Conservation (phyloP, 495 filamentous ascomycete species). For the Podospora conica region DNA sequence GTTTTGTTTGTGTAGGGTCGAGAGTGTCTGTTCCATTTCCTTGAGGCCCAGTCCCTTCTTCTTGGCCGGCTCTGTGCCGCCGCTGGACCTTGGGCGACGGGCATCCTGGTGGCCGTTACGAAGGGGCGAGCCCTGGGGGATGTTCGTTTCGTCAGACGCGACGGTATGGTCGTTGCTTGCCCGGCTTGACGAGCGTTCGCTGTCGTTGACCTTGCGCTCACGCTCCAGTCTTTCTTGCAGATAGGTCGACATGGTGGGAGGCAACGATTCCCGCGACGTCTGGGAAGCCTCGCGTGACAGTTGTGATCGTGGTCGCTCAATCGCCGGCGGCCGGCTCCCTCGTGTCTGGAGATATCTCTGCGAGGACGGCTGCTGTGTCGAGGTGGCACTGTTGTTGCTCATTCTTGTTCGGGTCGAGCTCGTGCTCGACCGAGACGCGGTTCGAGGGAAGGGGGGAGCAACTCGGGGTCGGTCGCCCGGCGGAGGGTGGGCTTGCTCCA, state of each 20-base stretch:
- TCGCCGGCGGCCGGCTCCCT: conserved; percentile 11
- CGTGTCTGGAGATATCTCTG: conserved; percentile 30
- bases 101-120: conserved; percentile 22
- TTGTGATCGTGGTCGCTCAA: conserved; percentile 24
- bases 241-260: conserved; percentile 35
- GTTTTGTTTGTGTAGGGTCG: conserved; percentile 74
- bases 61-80: conserved; percentile 28
- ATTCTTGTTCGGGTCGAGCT: conserved; percentile 35
- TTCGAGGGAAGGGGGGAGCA: conserved; percentile 29
- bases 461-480: conserved; percentile 19
- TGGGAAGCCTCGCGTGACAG: conserved; percentile 29
- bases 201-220: conserved; percentile 41
- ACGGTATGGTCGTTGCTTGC: conserved; percentile 31
- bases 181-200: conserved; percentile 34
- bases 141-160: conserved; percentile 16
- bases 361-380: conserved; percentile 22
- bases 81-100: conserved; percentile 31
- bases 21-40: conserved; percentile 43
- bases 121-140: conserved; percentile 30
- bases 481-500: conserved; percentile 17
- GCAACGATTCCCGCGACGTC: conserved; percentile 22
- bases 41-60: conserved; percentile 43
- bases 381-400: conserved; percentile 36
- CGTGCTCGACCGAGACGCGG: conserved; percentile 37
- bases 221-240: conserved; percentile 47